Base-by-base conservation (phyloP, 108 stramenopile species). In the Mediolabrus comicus region DNA sequence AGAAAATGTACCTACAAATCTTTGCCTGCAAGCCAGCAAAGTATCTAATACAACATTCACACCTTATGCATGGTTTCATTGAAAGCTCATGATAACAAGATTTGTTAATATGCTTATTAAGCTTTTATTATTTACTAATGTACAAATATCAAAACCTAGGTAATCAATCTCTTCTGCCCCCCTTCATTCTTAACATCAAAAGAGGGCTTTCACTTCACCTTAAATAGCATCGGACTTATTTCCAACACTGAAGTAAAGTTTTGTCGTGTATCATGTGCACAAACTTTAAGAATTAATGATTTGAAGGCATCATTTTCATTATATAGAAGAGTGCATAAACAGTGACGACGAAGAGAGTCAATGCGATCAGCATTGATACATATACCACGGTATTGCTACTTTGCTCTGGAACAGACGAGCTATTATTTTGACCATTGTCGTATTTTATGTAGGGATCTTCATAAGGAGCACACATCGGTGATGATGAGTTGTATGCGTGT, bases 251-350 rank as follows among this genome's bases (percentile, higher is more conserved):
- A 24, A 2, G n/a, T 49, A 7, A 22, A 16, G 41, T 0, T n/a
- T 43, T n/a, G 13, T 16, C 17, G 41, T 16, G 3, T 43, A 5
- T 43, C 16, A 43, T 43, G 22, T 6, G 9, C 7, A 24, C 19
- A 19, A 17, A 9, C 46, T 22, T 24, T n/a, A n/a, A n/a, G n/a
- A n/a, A 49, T 24, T 22, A 6, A 24, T 24, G 5, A 4, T 49
- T n/a, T 49, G n/a, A 72, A 26, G 53, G 35, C 43, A 72, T 35
- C 43, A 62, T 58, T 58, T 72, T 72, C 71, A 64, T 72, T 22
- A 72, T 13, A 11, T 14, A 25, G 33, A 72, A 72, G 19, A 72
- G 36, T 62, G 55, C 71, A 14, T 64, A 57, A 30, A 64, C 43
- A 14, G 58, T 62, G 3, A 62, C 71, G 10, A 72, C 55, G 34